A percentile compares a stretch with the other conserved stretches of the same genome.
phyloP scores from a whole-genome alignment of 148 eudicot species.

The Dysphania ambrosioides region DNA sequence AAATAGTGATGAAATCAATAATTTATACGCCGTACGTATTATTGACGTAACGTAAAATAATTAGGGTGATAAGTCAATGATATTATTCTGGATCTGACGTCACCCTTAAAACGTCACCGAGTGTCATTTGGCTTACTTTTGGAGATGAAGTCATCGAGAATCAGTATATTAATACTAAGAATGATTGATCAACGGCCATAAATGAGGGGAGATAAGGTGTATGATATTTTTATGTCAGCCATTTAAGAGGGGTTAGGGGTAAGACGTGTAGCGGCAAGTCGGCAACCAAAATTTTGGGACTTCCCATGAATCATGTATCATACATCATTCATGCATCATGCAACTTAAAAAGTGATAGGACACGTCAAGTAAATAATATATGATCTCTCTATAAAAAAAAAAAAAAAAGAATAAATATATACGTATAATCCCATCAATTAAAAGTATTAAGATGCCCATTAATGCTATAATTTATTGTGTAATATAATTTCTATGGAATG shows the following conservation, averaged over 20 bases:
- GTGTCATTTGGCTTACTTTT: not conserved
- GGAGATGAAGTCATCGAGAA: not conserved
- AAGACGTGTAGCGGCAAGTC: not conserved
- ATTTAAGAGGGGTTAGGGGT: not conserved
- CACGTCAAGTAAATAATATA: no score
- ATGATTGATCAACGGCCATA: not conserved
- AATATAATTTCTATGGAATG: no score
- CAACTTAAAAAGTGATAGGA: not conserved
- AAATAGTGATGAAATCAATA: no score
- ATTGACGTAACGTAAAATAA: not conserved
- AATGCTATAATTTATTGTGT: no score
- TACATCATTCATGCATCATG: no score
- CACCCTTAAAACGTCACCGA: not conserved
- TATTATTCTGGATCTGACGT: not conserved
- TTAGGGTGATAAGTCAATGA: no score
- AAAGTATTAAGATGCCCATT: not conserved
- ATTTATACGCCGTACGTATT: not conserved
- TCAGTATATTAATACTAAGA: not conserved
- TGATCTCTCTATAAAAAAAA: no score
- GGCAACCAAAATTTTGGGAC: not conserved
- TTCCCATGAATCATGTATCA: no score
- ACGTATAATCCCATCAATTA: not conserved
- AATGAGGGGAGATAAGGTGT: no score
- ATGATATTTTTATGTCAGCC: no score
- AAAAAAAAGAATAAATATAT: no score